Base-by-base conservation (phyloP, 2,329 filamentous ascomycete species). In the Colletotrichum simmondsii region DNA sequence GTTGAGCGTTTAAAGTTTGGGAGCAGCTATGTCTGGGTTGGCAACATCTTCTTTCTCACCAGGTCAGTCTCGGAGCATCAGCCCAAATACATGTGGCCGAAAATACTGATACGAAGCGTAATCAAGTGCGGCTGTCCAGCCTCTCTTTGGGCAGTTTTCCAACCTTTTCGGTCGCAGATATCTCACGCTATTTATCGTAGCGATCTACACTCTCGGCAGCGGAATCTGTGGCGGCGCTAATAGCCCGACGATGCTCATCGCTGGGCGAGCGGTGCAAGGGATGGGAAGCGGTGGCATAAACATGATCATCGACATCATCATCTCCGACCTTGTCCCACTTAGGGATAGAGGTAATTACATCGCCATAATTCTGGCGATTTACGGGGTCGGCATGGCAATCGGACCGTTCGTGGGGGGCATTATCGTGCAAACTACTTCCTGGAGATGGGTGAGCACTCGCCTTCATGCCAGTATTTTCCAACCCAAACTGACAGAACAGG, bases 131-230 rank as follows among this genome's bases (percentile, higher is more conserved):
- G 32, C 32, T 35, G 32, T 35, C 32, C 32, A 35, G 32, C 32
- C 32, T 35, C 11, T 35, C 32, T 35, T 35, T 12, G 87, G 86
- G 1, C 87, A 90, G 74, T 74, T 88, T 0, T 82, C 85, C 16
- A 83, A 89, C 65, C 81, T 90, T n/a, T 90, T 87, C 73, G 88
- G 89, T 3, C 82, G 89, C 2, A 82, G 85, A 26, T 83, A 80
- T 61, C 77, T 83, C 28, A 80, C 81, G 11, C 78, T 89, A 0
- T 61, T 77, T 8, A 78, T 85, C 3, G 82, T 89, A 1, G 80
- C 78, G 12, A 72, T 88, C 1, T 90, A 90, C 71, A 82, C 81
- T 0, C 75, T 91, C 0, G 89, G 89, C 0, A 89, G 88, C 68
- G 87, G 84, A 0, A 81, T 92, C 3, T 84, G 81, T 54, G 89